Conservation (phyloP, 1,284 basidiomycete species). For the Pseudozyma thailandica region DNA sequence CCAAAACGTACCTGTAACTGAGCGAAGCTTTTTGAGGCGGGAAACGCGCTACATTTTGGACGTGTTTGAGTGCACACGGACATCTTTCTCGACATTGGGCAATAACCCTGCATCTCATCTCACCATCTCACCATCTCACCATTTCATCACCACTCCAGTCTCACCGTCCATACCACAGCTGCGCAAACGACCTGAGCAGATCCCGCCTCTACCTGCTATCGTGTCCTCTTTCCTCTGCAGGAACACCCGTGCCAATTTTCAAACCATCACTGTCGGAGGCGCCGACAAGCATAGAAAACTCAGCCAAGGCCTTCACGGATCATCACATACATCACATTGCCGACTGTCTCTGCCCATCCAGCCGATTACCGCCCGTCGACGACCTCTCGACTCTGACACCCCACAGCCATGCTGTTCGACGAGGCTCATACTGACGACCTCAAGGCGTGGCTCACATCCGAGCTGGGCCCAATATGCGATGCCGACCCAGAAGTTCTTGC, state of each 20-base stretch:
- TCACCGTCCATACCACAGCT: too few species aligned
- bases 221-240: too few species aligned
- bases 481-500: constrained; percentile 92
- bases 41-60: not conserved
- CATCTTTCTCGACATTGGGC: not conserved
- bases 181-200: too few species aligned
- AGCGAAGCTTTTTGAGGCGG: too few species aligned
- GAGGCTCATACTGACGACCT: constrained; percentile 53
- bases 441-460: constrained; percentile 61
- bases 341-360: not conserved
- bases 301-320: too few species aligned
- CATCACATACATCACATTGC: too few species aligned
- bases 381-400: not conserved
- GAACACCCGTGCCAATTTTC: too few species aligned
- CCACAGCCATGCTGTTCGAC: constrained; percentile 43
- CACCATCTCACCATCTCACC: not conserved
- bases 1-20: too few species aligned
- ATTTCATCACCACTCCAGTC: not conserved
- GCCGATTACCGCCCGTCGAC: not conserved
- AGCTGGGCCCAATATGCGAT: constrained; percentile 75
- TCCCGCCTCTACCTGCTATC: too few species aligned
- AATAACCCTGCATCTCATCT: not conserved
- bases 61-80: not conserved
- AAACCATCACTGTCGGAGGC: too few species aligned
- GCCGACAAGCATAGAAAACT: too few species aligned